phyloP scores from a whole-genome alignment of 2,329 filamentous ascomycete species.

The Colletotrichum somersetense region DNA sequence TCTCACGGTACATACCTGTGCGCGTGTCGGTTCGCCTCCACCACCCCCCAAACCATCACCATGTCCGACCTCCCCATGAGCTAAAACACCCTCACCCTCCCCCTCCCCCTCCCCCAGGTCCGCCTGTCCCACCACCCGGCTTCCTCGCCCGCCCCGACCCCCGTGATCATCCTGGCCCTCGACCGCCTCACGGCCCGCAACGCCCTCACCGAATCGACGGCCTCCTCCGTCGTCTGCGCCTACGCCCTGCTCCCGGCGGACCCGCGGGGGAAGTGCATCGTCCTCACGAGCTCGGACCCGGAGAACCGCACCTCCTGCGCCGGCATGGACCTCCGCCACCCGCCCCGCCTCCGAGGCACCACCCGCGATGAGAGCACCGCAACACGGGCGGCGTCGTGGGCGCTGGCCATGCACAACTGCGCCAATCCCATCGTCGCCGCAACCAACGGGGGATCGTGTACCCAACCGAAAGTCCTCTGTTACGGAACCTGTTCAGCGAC shows the following conservation, averaged over 20 bases:
- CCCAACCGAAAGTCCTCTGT: constrained; percentile 61
- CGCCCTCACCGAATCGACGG: constrained; percentile 77
- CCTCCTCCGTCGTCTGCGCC: constrained; percentile 68
- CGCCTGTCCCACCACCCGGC: constrained; percentile 63
- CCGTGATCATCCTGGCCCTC: constrained; percentile 72
- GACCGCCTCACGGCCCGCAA: constrained; percentile 76
- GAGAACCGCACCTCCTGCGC: constrained; percentile 67
- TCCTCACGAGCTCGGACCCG: constrained; percentile 66
- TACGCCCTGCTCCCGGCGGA: constrained; percentile 65
- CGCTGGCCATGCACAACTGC: constrained; percentile 68
- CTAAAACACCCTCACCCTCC: constrained; percentile 58
- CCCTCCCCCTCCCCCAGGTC: constrained; percentile 59
- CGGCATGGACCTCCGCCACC: constrained; percentile 66
- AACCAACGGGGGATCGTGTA: constrained; percentile 74
- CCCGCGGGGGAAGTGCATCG: constrained; percentile 65
- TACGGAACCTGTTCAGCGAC: constrained; percentile 75
- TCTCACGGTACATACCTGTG: not conserved
- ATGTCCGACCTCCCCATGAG: constrained; percentile 47
- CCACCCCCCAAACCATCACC: not conserved
- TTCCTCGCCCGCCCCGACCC: constrained; percentile 67
- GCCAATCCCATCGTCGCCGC: constrained; percentile 70
- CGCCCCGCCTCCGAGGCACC: constrained; percentile 45
- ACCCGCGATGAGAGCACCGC: constrained; percentile 53
- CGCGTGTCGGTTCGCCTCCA: not conserved
- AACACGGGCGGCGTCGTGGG: constrained; percentile 65